A percentile compares a stretch with the other conserved stretches of the same genome.
Conservation (phyloP, 495 filamentous ascomycete species). For the Letharia columbiana region DNA sequence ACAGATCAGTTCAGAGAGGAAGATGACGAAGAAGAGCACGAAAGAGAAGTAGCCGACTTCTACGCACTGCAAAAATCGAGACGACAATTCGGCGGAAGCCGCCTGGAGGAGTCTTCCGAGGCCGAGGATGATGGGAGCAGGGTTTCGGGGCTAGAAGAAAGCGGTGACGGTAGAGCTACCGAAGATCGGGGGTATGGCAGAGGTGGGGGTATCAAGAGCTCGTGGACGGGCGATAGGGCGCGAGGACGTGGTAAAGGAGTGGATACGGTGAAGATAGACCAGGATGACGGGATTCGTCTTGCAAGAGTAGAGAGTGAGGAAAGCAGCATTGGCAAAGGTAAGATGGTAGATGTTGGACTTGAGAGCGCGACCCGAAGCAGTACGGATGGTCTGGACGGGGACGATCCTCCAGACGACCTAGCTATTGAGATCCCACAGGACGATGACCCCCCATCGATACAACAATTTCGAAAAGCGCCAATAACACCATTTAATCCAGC, state of each 20-base stretch:
- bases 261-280: slow-evolving; percentile 18
- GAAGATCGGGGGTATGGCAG: slow-evolving; percentile 33
- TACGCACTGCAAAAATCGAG: slow-evolving; percentile 85
- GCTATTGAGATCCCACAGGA: slow-evolving; percentile 49
- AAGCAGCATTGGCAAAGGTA: slow-evolving; percentile 53
- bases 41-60: slow-evolving; percentile 85
- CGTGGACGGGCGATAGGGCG: slow-evolving; percentile 43
- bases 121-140: slow-evolving; percentile 58
- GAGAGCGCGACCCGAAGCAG: slow-evolving; percentile 51
- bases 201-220: slow-evolving; percentile 44
- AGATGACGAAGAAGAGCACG: slow-evolving; percentile 83
- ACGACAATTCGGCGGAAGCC: slow-evolving; percentile 72
- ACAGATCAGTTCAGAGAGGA: slow-evolving; percentile 78
- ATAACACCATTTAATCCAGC: slow-evolving; percentile 30
- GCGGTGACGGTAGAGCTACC: slow-evolving; percentile 41
- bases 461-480: slow-evolving; percentile 62
- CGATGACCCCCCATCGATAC: slow-evolving; percentile 74
- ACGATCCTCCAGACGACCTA: slow-evolving; percentile 53
- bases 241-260: slow-evolving; percentile 28
- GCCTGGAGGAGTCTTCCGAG: slow-evolving; percentile 72
- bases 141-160: slow-evolving; percentile 42
- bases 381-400: slow-evolving; percentile 39
- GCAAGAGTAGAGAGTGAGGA: slow-evolving; percentile 30
- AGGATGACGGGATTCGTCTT: slow-evolving; percentile 27
- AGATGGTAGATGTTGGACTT: slow-evolving; percentile 82